Evolutionary conservation across 2,329 filamentous ascomycete genomes (phyloP).

Genomic region (Paracorniculantispora psalliotae): DNA sequence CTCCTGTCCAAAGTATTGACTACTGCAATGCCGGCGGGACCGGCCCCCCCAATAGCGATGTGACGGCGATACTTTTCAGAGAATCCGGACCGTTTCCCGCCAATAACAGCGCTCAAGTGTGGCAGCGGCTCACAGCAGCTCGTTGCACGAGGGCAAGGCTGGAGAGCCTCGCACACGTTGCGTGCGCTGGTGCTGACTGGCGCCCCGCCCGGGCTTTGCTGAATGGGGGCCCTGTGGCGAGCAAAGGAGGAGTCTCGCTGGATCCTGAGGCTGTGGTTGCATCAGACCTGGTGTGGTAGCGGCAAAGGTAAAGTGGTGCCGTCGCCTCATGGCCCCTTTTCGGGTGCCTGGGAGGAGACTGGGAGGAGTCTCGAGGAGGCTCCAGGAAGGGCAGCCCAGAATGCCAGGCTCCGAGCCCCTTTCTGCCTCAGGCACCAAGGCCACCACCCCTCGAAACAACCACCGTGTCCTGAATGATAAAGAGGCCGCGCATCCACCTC

Average conservation of each 20-base stretch:
- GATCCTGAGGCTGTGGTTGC: conserved; percentile 2
- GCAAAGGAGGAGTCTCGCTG: neutral
- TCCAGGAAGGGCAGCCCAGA: neutral
- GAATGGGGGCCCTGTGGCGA: neutral
- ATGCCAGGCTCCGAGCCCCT: conserved; percentile 9
- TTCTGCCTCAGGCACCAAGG: conserved; percentile 26
- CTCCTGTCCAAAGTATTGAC: neutral
- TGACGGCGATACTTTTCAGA: neutral
- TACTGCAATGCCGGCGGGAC: neutral
- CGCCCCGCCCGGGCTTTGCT: neutral
- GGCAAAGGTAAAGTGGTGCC: conserved; percentile 2
- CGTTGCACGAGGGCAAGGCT: conserved; percentile 5
- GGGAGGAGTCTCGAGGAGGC: neutral
- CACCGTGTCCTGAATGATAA: conserved; percentile 32
- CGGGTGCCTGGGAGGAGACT: neutral
- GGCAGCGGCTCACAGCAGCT: neutral
- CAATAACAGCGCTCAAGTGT: neutral
- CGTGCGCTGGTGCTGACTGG: conserved; percentile 3
- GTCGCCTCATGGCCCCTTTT: conserved; percentile 5
- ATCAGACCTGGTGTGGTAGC: conserved; percentile 4
- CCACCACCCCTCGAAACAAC: conserved; percentile 11
- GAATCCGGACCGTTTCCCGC: neutral
- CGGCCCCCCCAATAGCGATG: neutral
- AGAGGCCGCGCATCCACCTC: conserved; percentile 24
- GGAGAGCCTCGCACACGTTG: neutral